Evolutionary conservation across 1,139 yeast genomes (phyloP).

Genomic region (Hansenula lynferdii): DNA sequence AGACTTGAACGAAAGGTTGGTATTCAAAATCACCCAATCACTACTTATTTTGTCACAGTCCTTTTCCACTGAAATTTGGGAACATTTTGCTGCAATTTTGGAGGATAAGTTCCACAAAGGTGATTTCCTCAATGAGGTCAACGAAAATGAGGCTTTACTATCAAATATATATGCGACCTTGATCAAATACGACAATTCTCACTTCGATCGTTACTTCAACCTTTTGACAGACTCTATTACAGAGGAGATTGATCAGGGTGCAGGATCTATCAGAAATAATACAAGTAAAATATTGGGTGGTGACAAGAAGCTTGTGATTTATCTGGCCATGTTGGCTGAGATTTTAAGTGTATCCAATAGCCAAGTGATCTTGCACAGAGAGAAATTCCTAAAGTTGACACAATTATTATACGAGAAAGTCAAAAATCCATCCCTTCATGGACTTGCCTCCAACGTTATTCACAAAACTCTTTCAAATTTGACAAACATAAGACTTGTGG

Average conservation of each 20-base stretch:
- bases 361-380: constrained; percentile 38
- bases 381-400: constrained; percentile 48
- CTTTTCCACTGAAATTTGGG: constrained; percentile 58
- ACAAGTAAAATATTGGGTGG: constrained; percentile 67
- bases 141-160: constrained; percentile 62
- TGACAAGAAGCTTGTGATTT: constrained; percentile 75
- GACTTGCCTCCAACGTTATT: constrained; percentile 41
- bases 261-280: constrained; percentile 66
- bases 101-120: constrained; percentile 52
- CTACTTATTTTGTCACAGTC: constrained; percentile 67
- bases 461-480: constrained; percentile 66
- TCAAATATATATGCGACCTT: constrained; percentile 70
- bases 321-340: constrained; percentile 66
- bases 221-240: constrained; percentile 35
- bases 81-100: constrained; percentile 30
- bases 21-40: constrained; percentile 51
- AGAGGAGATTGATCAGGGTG: constrained; percentile 77
- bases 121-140: constrained; percentile 49
- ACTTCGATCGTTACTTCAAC: constrained; percentile 32
- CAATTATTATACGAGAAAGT: constrained; percentile 48
- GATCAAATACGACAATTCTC: constrained; percentile 44
- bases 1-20: constrained; percentile 61
- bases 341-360: constrained; percentile 64
- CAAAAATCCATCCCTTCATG: constrained; percentile 58
- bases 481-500: constrained; percentile 54